These are phyloP conservation scores for Clavaria fumosa DNA, from an alignment of 768 basidiomycete genomes.

Conservation along the genomic window DNA sequence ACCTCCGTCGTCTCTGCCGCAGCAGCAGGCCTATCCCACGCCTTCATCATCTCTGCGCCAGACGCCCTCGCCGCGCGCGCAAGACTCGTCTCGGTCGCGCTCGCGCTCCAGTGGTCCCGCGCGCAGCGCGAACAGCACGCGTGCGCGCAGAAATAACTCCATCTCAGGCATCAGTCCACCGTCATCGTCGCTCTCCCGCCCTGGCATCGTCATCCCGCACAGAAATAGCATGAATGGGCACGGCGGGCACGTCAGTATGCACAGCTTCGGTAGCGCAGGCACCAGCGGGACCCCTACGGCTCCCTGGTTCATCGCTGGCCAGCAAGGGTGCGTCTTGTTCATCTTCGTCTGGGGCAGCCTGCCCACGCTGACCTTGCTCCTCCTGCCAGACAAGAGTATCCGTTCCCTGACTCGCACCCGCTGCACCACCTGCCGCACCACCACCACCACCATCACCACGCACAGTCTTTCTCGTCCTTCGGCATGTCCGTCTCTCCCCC, in stretches of 20 bases:
- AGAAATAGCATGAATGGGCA: constrained; percentile 11
- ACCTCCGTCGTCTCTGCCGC: constrained; percentile 16
- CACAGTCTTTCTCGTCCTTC: constrained; percentile 3
- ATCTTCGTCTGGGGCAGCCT: background rate
- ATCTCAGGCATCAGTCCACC: constrained; percentile 44
- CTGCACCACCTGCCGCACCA: constrained; percentile 7
- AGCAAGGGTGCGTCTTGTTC: background rate
- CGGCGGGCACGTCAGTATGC: background rate
- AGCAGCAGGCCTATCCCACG: constrained; percentile 25
- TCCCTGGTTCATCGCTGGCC: constrained; percentile 2
- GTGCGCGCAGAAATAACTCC: constrained; percentile 43
- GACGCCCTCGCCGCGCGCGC: constrained; percentile 26
- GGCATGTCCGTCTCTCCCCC: constrained; percentile 6
- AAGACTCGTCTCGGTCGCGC: constrained; percentile 24
- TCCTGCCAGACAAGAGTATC: constrained; percentile 27
- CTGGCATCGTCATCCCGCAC: constrained; percentile 55
- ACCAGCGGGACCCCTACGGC: background rate
- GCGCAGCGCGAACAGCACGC: constrained; percentile 29
- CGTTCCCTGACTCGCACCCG: constrained; percentile 13
- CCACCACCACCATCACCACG: constrained; percentile 13
- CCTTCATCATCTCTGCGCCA: constrained; percentile 11
- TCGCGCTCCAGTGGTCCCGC: constrained; percentile 8
- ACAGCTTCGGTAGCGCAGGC: background rate
- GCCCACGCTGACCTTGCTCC: constrained; percentile 23
- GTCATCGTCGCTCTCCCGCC: constrained; percentile 20